These are phyloP conservation scores for Penicillium parvum DNA, from an alignment of 495 filamentous ascomycete species.

Conservation along the genomic window DNA sequence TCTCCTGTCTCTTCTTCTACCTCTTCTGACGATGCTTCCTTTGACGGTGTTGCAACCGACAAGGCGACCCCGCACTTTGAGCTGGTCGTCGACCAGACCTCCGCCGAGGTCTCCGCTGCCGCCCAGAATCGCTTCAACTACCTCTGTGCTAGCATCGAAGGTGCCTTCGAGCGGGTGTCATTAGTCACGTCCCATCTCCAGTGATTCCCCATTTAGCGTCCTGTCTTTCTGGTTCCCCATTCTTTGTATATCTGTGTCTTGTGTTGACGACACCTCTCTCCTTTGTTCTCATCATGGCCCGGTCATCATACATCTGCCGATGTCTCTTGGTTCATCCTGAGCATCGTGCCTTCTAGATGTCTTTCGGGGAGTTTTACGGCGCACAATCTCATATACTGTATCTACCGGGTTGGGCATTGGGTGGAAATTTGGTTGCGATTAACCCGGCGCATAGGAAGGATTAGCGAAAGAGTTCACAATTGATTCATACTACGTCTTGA, in stretches of 20 bases:
- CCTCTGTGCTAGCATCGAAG: slow-evolving; percentile 48
- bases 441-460: slow-evolving; percentile 19
- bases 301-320: slow-evolving; percentile 22
- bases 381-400: slow-evolving; percentile 16
- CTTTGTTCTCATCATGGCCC: slow-evolving; percentile 22
- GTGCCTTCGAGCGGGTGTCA: slow-evolving; percentile 45
- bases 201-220: slow-evolving; percentile 38
- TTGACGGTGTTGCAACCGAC: slow-evolving; percentile 51
- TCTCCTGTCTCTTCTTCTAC: slow-evolving; percentile 28
- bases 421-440: slow-evolving; percentile 23
- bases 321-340: slow-evolving; percentile 13
- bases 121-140: slow-evolving; percentile 37
- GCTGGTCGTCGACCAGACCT: slow-evolving; percentile 50
- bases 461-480: slow-evolving; percentile 21
- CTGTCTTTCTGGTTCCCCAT: slow-evolving; percentile 17
- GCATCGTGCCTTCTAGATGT: slow-evolving; percentile 5
- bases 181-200: slow-evolving; percentile 43
- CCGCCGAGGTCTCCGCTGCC: slow-evolving; percentile 20
- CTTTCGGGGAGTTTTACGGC: slow-evolving; percentile 23
- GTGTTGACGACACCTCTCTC: not conserved
- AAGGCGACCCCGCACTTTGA: slow-evolving; percentile 56
- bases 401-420: slow-evolving; percentile 20
- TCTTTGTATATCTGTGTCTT: slow-evolving; percentile 23
- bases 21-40: slow-evolving; percentile 32
- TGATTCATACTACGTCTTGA: slow-evolving; percentile 8